These are phyloP conservation scores for Narthecium ossifragum DNA, from an alignment of 106 monocot species.

Conservation along the genomic window DNA sequence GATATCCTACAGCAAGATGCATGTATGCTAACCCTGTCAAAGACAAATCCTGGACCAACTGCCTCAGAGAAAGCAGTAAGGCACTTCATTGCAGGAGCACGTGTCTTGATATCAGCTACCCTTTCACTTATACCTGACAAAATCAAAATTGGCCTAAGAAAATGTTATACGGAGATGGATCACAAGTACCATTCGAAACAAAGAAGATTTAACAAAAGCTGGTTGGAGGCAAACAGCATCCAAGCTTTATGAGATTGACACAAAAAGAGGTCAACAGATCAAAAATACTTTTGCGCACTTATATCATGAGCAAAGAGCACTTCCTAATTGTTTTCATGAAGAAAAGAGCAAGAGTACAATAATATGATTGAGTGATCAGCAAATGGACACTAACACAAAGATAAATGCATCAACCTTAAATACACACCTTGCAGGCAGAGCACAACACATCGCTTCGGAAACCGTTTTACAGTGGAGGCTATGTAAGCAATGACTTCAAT, in stretches of 20 bases:
- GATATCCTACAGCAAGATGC: constrained; percentile 3
- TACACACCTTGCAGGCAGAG: constrained; percentile 72
- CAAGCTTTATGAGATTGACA: not conserved
- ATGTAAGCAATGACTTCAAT: constrained; percentile 84
- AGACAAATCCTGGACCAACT: constrained; percentile 93
- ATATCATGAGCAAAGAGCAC: not conserved
- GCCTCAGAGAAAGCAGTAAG: constrained; percentile 94
- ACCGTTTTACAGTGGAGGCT: constrained; percentile 73
- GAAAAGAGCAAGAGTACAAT: no score
- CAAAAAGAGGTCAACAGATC: no score
- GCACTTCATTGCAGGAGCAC: constrained; percentile 93
- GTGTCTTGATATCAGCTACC: constrained; percentile 98
- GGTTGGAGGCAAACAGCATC: no score
- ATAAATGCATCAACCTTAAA: not conserved
- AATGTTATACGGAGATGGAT: not conserved
- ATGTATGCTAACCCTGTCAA: constrained; percentile 69
- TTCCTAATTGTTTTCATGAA: no score
- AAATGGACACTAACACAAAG: not conserved
- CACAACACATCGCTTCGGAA: constrained; percentile 87
- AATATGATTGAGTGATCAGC: not conserved
- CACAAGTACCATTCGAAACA: not conserved
- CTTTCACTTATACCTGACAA: constrained; percentile 84
- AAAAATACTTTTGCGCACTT: not conserved
- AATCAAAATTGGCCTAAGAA: not conserved
- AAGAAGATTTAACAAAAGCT: no score